phyloP scores from a whole-genome alignment of 805 yeast species.

The Metschnikowia reukaufii region DNA sequence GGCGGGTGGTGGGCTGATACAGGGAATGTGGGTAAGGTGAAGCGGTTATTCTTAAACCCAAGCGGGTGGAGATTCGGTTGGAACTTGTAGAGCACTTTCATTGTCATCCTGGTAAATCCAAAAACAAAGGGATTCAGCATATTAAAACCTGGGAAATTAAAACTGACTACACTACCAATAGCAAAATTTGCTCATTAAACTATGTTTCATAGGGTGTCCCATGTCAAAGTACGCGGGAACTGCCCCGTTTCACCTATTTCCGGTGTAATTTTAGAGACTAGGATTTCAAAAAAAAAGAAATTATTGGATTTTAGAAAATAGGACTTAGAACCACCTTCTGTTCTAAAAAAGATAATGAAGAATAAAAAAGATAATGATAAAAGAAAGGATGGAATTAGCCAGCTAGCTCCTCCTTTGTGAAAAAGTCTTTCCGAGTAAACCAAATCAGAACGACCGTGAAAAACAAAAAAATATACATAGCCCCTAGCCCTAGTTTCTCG shows the following conservation, averaged over 20 bases:
- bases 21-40: not conserved
- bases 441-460: conserved; percentile 20
- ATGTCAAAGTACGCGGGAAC: not conserved
- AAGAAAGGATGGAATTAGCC: not conserved
- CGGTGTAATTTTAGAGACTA: not conserved
- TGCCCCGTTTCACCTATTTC: not conserved
- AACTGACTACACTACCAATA: too few relatives aligned
- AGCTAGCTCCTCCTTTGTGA: not conserved
- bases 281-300: too few relatives aligned
- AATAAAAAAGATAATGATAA: too few relatives aligned
- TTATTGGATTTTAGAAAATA: too few relatives aligned
- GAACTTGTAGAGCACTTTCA: not conserved
- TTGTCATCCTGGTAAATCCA: not conserved
- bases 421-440: conserved; percentile 8
- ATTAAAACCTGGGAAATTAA: too few relatives aligned
- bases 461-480: conserved; percentile 22
- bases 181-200: too few relatives aligned
- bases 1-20: not conserved
- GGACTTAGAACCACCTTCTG: too few relatives aligned
- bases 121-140: not conserved
- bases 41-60: not conserved
- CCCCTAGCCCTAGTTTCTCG: conserved; percentile 19
- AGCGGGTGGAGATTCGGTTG: not conserved
- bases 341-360: not conserved
- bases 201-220: too few relatives aligned